Evolutionary conservation across 306 rosid species (phyloP).

Genomic region (Casuarina glauca): DNA sequence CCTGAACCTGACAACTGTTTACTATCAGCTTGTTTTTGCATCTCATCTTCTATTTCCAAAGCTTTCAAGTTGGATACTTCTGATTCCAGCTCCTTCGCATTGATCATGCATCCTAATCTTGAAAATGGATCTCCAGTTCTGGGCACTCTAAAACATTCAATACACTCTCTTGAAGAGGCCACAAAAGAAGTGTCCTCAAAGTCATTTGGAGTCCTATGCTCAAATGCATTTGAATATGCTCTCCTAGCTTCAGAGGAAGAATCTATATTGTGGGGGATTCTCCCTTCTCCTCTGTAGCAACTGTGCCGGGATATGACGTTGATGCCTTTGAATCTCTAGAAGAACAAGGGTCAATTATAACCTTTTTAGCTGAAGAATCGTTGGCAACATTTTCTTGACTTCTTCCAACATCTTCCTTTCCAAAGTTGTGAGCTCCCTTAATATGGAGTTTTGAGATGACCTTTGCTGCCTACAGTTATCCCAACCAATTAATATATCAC

Average conservation of each 20-base stretch:
- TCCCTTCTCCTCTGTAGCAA: slow-evolving; percentile 33
- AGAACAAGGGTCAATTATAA: slow-evolving; percentile 27
- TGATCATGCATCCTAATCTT: slow-evolving; percentile 22
- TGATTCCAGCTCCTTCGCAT: slow-evolving; percentile 34
- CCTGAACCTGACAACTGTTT: slow-evolving; percentile 32
- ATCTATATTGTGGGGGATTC: slow-evolving; percentile 16
- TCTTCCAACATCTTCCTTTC: slow-evolving; percentile 37
- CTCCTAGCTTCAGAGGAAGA: slow-evolving; percentile 20
- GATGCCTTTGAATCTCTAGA: slow-evolving; percentile 30
- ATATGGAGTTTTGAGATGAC: slow-evolving; percentile 50
- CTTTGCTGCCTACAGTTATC: slow-evolving; percentile 56
- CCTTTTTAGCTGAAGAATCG: slow-evolving; percentile 30
- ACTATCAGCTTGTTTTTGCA: slow-evolving; percentile 42
- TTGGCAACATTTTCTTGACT: slow-evolving; percentile 22
- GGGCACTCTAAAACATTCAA: slow-evolving; percentile 32
- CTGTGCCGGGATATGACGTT: slow-evolving; percentile 11
- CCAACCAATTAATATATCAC: slow-evolving; percentile 29
- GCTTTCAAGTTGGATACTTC: slow-evolving; percentile 33
- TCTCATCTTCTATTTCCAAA: slow-evolving; percentile 36
- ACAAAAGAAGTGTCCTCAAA: slow-evolving; percentile 28
- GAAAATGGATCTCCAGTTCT: slow-evolving; percentile 23
- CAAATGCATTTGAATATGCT: slow-evolving; percentile 25
- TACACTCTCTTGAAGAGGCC: slow-evolving; percentile 37
- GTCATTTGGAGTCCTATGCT: slow-evolving; percentile 22
- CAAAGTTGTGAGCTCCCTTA: slow-evolving; percentile 38